Percentiles rank a stretch among this genome's conserved stretches.
Conservation (phyloP, 2,329 filamentous ascomycete genomes). For the Knufia fluminis region DNA sequence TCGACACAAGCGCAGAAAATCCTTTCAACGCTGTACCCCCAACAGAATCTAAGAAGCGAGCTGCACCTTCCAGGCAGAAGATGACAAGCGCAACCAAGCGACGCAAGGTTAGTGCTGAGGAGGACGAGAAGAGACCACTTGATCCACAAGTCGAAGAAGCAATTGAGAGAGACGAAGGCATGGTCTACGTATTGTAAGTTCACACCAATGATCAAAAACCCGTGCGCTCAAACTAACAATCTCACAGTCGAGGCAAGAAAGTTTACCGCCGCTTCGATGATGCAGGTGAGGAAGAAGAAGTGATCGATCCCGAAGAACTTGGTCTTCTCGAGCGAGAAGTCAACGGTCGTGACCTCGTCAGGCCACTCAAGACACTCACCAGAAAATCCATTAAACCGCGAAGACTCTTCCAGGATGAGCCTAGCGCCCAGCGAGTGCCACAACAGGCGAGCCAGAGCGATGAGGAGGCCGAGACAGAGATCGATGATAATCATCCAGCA, state of each 20-base stretch:
- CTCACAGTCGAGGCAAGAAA: slow-evolving; percentile 50
- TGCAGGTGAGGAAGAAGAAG: slow-evolving; percentile 31
- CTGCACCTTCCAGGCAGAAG: slow-evolving; percentile 23
- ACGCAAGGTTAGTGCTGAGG: slow-evolving; percentile 26
- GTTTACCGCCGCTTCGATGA: slow-evolving; percentile 48
- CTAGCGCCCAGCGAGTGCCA: slow-evolving; percentile 26
- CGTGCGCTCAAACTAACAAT: slow-evolving; percentile 8
- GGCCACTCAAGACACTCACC: slow-evolving; percentile 41
- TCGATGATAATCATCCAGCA: slow-evolving; percentile 33
- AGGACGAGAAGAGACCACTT: slow-evolving; percentile 12
- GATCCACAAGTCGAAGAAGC: slow-evolving; percentile 42
- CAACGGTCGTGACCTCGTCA: slow-evolving; percentile 27
- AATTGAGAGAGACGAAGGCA: slow-evolving; percentile 45
- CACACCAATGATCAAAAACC: slow-evolving; percentile 1
- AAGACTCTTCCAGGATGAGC: slow-evolving; percentile 47
- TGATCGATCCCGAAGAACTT: slow-evolving; percentile 33
- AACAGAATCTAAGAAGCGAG: slow-evolving; percentile 30
- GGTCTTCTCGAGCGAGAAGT: slow-evolving; percentile 34
- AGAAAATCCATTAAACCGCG: slow-evolving; percentile 52
- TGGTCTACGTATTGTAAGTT: slow-evolving; percentile 55
- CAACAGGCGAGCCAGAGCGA: slow-evolving; percentile 34
- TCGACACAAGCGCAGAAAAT: slow-evolving; percentile 44
- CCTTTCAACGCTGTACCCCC: slow-evolving; percentile 36
- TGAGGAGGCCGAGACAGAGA: slow-evolving; percentile 47
- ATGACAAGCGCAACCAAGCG: slow-evolving; percentile 28